Evolutionary conservation across 2,329 filamentous ascomycete species (phyloP).

Genomic region (Apiospora rasikravindrae): DNA sequence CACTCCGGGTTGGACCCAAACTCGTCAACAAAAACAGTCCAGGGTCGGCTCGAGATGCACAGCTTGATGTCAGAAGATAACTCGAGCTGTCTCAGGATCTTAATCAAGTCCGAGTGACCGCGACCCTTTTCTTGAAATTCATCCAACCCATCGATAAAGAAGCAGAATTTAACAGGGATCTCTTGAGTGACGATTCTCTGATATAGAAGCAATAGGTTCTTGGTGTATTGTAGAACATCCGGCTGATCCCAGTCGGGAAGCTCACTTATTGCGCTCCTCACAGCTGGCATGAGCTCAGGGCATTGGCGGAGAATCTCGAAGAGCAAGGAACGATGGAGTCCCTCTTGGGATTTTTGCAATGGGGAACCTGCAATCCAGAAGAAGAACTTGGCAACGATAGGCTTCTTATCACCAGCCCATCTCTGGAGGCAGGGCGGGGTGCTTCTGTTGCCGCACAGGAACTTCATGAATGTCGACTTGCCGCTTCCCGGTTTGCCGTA

Average conservation of each 20-base stretch:
- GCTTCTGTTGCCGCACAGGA: neutral
- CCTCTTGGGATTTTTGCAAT: slow-evolving; percentile 24
- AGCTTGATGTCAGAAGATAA: neutral
- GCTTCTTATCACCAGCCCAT: slow-evolving; percentile 21
- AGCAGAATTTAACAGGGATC: neutral
- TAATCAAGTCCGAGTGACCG: neutral
- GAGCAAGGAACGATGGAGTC: slow-evolving; percentile 20
- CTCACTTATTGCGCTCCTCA: neutral
- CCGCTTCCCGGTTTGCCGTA: slow-evolving; percentile 23
- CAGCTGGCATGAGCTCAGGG: slow-evolving; percentile 16
- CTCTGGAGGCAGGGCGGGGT: neutral
- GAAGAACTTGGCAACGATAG: slow-evolving; percentile 22
- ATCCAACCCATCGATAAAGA: slow-evolving; percentile 23
- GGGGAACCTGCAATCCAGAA: slow-evolving; percentile 22
- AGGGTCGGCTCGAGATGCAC: slow-evolving; percentile 7
- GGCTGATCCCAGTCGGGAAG: neutral
- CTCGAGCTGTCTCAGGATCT: neutral
- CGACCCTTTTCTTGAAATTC: slow-evolving; percentile 10
- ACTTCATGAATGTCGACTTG: slow-evolving; percentile 27
- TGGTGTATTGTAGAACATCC: neutral
- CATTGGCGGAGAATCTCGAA: slow-evolving; percentile 18
- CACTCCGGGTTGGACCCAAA: neutral
- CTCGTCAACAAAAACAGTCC: neutral
- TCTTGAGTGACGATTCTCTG: neutral
- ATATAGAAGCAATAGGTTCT: neutral